Base-by-base conservation (phyloP, 106 monocot genomes). In the Dendrobium catenatum region DNA sequence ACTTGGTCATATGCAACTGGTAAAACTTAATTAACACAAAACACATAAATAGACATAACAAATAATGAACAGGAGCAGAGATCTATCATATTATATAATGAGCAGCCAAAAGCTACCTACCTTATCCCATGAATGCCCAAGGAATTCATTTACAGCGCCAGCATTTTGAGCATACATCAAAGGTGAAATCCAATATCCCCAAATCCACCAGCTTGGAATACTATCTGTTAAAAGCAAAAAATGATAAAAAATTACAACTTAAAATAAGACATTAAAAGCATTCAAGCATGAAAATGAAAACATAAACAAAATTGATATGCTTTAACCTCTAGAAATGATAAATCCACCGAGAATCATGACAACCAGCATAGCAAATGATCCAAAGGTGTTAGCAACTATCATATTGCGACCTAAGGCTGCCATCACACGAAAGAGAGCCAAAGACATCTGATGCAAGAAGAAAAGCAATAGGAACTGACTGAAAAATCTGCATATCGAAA, bases 161-260 rank as follows among this genome's bases (percentile, higher is more conserved):
- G 99, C 99, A 88, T 99, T 95, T 84, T 99, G 99, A 64, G 95
- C 99, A 85, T 99, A 99, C 95, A 93, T 99, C 80, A 99, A 81
- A 75, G 99, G 99, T 83, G 99, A 99, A 86, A 95, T 83, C 99
- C 99, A 99, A 72, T 99, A 99, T 19, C 99, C 99, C 99, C 99
- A 99, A 84, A 95, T 89, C 99, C 99, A 99, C 99, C 99, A 99
- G 8, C 42, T 76, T 31, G 99, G 99, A 17, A 99, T 99, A 83
- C 95, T 91, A 43, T 93, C 99, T 99, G 93, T 88, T 72, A 61
- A 8, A 54, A 46, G 46, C 22, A 46, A 68, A 46, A 31, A 48
- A 48, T 48, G 11, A 48, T 22, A 70, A 40, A 18, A 18, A 42
- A 49, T n/a, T 27, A 78, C 55, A 20, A 66, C 67, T 24, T 7